Evolutionary conservation across 1,139 yeast species (phyloP).

Genomic region (Taphrina pruni): DNA sequence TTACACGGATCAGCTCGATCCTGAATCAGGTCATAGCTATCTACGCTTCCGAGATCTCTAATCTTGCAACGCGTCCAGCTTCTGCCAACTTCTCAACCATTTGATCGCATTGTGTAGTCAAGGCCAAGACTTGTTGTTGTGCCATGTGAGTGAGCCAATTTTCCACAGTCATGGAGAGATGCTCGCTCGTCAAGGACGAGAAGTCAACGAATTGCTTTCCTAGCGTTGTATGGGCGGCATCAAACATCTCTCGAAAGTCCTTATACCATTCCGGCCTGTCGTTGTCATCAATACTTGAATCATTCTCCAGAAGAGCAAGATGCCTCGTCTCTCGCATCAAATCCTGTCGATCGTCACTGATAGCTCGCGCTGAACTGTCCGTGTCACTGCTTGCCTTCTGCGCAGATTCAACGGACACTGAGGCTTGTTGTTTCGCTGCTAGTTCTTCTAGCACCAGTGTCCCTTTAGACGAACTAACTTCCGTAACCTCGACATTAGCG

Average conservation of each 20-base stretch:
- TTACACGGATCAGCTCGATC: not conserved
- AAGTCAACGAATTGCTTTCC: conserved; percentile 7
- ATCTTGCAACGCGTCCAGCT: conserved; percentile 48
- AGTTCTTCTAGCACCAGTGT: not conserved
- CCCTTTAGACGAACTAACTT: not conserved
- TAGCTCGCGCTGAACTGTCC: not conserved
- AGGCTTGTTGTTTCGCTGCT: not conserved
- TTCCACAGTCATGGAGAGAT: conserved; percentile 69
- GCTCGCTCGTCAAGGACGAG: conserved; percentile 58
- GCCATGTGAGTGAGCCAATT: conserved; percentile 68
- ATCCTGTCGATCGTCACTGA: not conserved
- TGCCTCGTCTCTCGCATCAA: not conserved
- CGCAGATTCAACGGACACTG: not conserved
- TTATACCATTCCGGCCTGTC: not conserved
- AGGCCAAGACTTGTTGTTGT: conserved; percentile 49
- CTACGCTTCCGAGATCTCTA: conserved; percentile 21
- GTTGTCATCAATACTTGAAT: not conserved
- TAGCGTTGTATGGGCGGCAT: conserved; percentile 1
- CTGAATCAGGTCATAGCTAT: not conserved
- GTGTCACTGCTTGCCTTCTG: not conserved
- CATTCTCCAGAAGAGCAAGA: not conserved
- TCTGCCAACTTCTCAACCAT: conserved; percentile 49
- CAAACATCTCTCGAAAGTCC: not conserved
- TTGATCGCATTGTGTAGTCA: conserved; percentile 51
- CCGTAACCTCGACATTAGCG: not conserved